Conservation (phyloP, 352 stramenopile species). For the Globisporangium alternatum region DNA sequence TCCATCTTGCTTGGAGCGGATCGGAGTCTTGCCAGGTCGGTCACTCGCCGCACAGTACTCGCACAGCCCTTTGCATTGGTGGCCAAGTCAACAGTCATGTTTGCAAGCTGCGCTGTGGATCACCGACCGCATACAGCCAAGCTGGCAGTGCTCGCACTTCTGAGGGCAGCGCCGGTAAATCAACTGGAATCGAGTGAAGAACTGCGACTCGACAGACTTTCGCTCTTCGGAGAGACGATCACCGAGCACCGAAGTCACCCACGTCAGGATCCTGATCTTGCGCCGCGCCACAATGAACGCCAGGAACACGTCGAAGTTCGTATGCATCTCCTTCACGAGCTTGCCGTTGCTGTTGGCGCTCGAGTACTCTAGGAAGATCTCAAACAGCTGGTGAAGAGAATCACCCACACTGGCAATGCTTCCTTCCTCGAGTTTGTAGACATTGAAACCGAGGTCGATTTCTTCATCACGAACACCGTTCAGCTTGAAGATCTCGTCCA, state of each 20-base stretch:
- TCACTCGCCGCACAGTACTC: slow-evolving; percentile 35
- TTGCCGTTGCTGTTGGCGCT: slow-evolving; percentile 15
- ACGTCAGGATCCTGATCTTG: slow-evolving; percentile 37
- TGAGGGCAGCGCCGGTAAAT: slow-evolving; percentile 57
- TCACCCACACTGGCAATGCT: not conserved
- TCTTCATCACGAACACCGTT: slow-evolving; percentile 30
- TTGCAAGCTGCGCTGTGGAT: slow-evolving; percentile 23
- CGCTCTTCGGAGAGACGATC: slow-evolving; percentile 41
- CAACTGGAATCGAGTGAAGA: slow-evolving; percentile 38
- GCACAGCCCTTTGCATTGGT: slow-evolving; percentile 45
- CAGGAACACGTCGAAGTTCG: slow-evolving; percentile 55
- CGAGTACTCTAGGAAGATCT: slow-evolving; percentile 24
- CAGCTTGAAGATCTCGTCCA: slow-evolving; percentile 19
- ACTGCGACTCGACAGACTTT: slow-evolving; percentile 43
- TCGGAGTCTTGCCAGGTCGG: slow-evolving; percentile 20
- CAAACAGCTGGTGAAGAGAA: slow-evolving; percentile 18
- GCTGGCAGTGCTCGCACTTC: slow-evolving; percentile 41
- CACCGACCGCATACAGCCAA: slow-evolving; percentile 63
- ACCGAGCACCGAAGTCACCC: slow-evolving; percentile 37
- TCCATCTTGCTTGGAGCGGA: slow-evolving; percentile 47
- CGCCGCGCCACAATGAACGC: slow-evolving; percentile 54
- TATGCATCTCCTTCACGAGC: slow-evolving; percentile 23
- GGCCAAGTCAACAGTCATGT: slow-evolving; percentile 55
- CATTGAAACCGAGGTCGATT: slow-evolving; percentile 49
- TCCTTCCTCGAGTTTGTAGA: slow-evolving; percentile 17